Base-by-base conservation (phyloP, 306 rosid genomes). In the Malus fusca region DNA sequence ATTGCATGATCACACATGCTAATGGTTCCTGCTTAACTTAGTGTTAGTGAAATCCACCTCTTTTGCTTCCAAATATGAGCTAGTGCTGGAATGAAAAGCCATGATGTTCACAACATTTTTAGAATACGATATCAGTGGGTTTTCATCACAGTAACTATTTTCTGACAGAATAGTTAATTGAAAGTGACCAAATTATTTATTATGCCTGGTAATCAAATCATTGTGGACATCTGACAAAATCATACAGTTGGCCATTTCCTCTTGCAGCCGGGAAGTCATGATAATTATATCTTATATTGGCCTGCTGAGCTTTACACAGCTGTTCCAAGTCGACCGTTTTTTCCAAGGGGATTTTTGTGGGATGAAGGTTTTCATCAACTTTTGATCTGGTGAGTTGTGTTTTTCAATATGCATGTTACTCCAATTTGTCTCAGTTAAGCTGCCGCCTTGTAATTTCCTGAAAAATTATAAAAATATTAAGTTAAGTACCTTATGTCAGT, bases 331-430 rank as follows among this genome's bases (percentile, higher is more conserved):
- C 93, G 99, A 61, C 84, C 99, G 28, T 82, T 88, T 84, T 95
- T 92, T 81, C 99, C 99, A 35, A 92, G 99, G 86, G 99, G 99
- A 76, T 95, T 95, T 84, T 83, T 95, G 85, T 95, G 99, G 97
- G 97, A 92, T 79, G 99, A 95, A 88, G 99, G 99, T 66, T 95
- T 95, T 83, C 99, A 95, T 87, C 97, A 92, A 82, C 96, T 95
- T 62, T 60, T 95, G 76, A 89, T 95, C 81, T 87, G 97, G 99
- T 90, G 71, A 80, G 88, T 87, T 77, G 81, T 11, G 69, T 28
- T 46, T 59, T 53, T 58, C 72, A 75, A 73, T 30, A 8, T 64
- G 59, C 22, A 51, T 72, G 63, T 42, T 60, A 66, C 43, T 81
- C 68, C 62, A 22, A 23, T 79, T 40, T 61, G 59, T 53, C 23